phyloP scores from a whole-genome alignment of 768 basidiomycete genomes.

The Tremella yokohamensis region DNA sequence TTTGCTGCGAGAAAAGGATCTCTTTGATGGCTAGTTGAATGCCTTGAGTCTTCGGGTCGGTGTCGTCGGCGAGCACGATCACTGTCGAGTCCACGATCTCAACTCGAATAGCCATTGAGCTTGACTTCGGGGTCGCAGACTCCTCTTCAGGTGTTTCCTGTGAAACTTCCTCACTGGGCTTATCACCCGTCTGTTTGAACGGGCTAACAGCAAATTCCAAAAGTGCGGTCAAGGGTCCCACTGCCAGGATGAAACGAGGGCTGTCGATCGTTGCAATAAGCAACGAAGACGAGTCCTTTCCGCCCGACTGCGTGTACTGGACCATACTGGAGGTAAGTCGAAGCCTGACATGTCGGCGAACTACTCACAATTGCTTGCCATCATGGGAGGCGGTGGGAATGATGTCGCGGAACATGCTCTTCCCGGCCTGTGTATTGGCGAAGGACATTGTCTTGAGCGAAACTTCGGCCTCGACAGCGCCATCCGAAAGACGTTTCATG shows the following conservation, averaged over 20 bases:
- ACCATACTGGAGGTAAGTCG: constrained; percentile 60
- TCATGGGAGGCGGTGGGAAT: constrained; percentile 86
- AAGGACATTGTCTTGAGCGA: constrained; percentile 87
- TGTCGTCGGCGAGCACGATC: constrained; percentile 79
- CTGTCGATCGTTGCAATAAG: constrained; percentile 85
- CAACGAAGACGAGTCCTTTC: constrained; percentile 59
- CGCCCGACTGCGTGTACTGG: constrained; percentile 74
- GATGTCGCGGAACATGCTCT: constrained; percentile 85
- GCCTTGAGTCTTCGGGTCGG: constrained; percentile 72
- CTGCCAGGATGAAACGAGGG: constrained; percentile 83
- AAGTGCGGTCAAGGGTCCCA: constrained; percentile 87
- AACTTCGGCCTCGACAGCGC: constrained; percentile 80
- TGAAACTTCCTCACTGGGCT: constrained; percentile 14
- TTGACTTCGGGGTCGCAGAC: constrained; percentile 14
- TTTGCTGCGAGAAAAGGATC: constrained; percentile 82
- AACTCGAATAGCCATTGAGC: constrained; percentile 62
- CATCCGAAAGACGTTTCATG: constrained; percentile 75
- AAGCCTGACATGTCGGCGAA: neutral
- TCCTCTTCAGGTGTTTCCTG: constrained; percentile 22
- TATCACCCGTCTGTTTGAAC: constrained; percentile 42
- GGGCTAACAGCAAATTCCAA: constrained; percentile 74
- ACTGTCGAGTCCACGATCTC: constrained; percentile 88
- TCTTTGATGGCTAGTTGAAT: constrained; percentile 80
- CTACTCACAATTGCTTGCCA: constrained; percentile 66
- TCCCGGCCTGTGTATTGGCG: constrained; percentile 76